Evolutionary conservation across 2,329 filamentous ascomycete genomes (phyloP), one percentile per base, ranked within the genome.

Genomic region (Drechmeria coniospora): DNA sequence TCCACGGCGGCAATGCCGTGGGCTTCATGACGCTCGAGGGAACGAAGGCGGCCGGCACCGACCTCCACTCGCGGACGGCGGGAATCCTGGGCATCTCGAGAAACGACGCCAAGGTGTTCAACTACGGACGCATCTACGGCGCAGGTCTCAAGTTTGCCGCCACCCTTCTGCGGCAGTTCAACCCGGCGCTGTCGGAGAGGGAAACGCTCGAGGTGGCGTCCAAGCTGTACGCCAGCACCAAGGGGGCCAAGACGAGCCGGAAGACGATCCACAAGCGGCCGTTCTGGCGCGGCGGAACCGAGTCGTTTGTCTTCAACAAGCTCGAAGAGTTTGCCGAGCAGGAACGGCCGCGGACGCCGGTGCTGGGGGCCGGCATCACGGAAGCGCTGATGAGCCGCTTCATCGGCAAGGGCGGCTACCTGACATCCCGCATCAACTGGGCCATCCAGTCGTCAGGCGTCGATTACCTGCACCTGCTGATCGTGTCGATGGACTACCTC

Each of bases 21-120:
- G 90, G 92, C 1, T 98, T 98, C 60, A 98, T 98, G 92, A 98
- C 90, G 0, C 63, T 98, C 1, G 92, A 98, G 56, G 87, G 90
- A 10, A 90, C 83, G 27, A 95, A 98, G 54, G 76, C 83, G 5
- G 83, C 81, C 3, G 87, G 87, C 4, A 98, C 87, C 0, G 87
- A 98, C 51, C 57, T 95, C 31, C 87, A 98, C 53, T 94, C 86
- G 6, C 80, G 87, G 18, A 98, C 90, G 16, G 92, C 90, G 1
- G 66, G 68, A 5, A 98, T 98, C 32, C 55, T 98, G 2, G 87
- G 86, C 6, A 98, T 98, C 35, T 92, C 83, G 3, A 71, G 90
- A 35, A 94, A 94, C 44, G 75, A 94, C 44, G 90, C 90, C 32
- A 98, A 98, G 49, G 74, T 98, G 1, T 98, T 98, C 63, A 98